Evolutionary conservation across 345 rosid species (phyloP).

Genomic region (Lepidium didymum): DNA sequence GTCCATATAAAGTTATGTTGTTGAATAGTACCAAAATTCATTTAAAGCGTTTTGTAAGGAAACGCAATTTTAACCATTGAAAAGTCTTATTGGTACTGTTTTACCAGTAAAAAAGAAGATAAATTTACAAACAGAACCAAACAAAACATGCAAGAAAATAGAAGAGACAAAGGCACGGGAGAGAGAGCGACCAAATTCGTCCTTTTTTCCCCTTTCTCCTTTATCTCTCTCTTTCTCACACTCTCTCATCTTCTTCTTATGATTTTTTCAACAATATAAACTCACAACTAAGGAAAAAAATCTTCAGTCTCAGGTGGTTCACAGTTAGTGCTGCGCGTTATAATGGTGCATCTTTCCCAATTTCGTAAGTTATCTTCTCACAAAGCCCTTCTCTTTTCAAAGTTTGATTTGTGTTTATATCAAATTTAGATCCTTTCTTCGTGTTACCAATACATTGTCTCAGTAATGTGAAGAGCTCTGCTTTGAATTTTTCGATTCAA

Average conservation of each 20-base stretch:
- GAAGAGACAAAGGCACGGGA: not conserved
- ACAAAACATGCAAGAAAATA: not conserved
- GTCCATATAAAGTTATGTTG: too few relatives aligned
- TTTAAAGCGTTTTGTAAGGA: not conserved
- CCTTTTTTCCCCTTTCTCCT: not conserved
- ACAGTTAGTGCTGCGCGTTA: conserved; percentile 7
- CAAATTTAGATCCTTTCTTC: not conserved
- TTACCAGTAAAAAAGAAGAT: not conserved
- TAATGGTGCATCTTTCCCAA: conserved; percentile 8
- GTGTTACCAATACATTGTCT: not conserved
- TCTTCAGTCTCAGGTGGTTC: conserved; percentile 27
- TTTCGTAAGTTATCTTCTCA: conserved; percentile 17
- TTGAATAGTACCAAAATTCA: not conserved
- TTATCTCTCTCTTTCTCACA: not conserved
- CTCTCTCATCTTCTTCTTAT: not conserved
- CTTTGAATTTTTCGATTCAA: not conserved
- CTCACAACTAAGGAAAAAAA: not conserved
- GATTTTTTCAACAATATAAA: not conserved
- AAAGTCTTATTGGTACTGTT: not conserved
- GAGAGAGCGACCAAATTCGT: not conserved
- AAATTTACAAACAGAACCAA: not conserved
- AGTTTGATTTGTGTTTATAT: not conserved
- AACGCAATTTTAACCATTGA: not conserved
- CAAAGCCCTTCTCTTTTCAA: not conserved
- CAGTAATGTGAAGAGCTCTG: not conserved